Base-by-base conservation (phyloP, 371 early-diverging fungal genomes). In the Mortierella sp. region DNA sequence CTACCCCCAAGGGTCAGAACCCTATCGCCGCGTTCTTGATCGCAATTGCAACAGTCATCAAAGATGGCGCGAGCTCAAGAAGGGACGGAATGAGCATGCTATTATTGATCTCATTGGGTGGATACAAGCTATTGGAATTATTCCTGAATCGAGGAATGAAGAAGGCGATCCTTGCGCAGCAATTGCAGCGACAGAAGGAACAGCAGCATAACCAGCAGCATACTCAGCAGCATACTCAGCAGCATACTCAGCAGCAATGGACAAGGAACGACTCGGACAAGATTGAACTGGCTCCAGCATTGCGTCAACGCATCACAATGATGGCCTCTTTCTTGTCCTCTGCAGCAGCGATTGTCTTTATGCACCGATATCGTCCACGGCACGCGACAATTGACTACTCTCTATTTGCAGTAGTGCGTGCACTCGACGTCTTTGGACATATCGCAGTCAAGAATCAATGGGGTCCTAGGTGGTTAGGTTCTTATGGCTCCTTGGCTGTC, bases 371-470 rank as follows among this genome's bases (percentile, higher is more conserved):
- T 14, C 72, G 83, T 18, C 68, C 76, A 10, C 30, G 49, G 2
- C 70, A 81, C n/a, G 77, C 88, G 20, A 90, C 90, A 2, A 65
- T 89, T 55, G 91, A 91, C 64, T 83, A 90, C 49, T 90, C 93
- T 0, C 76, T 90, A 14, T 90, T 92, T 84, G 87, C 89, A 0
- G 69, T 88, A 6, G 91, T 90, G 24, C 86, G 93, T 0, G 90
- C 89, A 1, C 45, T 89, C 55, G 93, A 92, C 68, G 87, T 89
- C 8, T 83, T 87, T 70, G 90, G 89, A 8, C 88, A 88, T 66
- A 75, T 60, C 28, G 69, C 61, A 60, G 87, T 68, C 85, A 85
- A 68, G 62, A 85, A 75, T 35, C 61, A n/a, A 69, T 91, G 64
- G 83, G 83, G 83, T 22, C 88, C 90, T 18, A 59, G 74, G 22